Conservation (phyloP, 2,329 filamentous ascomycete genomes). For the Cordyceps militaris region DNA sequence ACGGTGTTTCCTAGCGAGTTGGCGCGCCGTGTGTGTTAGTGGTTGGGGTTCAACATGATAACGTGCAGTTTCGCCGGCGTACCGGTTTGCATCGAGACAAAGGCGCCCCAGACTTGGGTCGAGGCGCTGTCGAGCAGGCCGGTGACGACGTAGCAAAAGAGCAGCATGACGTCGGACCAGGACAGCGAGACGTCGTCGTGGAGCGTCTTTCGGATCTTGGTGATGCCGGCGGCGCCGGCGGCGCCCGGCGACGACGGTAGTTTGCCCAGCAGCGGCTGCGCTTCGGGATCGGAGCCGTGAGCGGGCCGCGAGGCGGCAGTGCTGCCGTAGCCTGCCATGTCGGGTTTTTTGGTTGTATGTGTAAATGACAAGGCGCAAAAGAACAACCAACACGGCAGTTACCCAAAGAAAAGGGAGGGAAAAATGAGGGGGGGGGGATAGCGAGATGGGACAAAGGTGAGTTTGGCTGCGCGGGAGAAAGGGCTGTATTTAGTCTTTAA, state of each 20-base stretch:
- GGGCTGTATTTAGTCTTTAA: not conserved
- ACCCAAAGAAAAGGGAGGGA: not conserved
- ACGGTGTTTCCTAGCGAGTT: conserved; percentile 58
- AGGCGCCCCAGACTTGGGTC: conserved; percentile 70
- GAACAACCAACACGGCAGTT: too few relatives aligned
- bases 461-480: not conserved
- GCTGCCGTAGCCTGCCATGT: conserved; percentile 17
- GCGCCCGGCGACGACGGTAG: not conserved
- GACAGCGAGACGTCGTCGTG: conserved; percentile 47
- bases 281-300: conserved; percentile 21
- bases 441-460: not conserved
- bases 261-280: conserved; percentile 29
- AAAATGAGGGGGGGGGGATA: not conserved
- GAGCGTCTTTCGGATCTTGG: conserved; percentile 28
- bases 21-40: not conserved
- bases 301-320: not conserved
- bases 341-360: not conserved
- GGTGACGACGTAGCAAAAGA: conserved; percentile 70
- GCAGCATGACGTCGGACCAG: conserved; percentile 60
- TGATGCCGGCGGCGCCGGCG: conserved; percentile 16
- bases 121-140: conserved; percentile 71
- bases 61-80: conserved; percentile 16
- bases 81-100: conserved; percentile 81
- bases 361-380: not conserved
- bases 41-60: not conserved